Evolutionary conservation across 2,329 filamentous ascomycete species (phyloP), one percentile per base, ranked within the genome.

Genomic region (Akanthomyces muscarius): DNA sequence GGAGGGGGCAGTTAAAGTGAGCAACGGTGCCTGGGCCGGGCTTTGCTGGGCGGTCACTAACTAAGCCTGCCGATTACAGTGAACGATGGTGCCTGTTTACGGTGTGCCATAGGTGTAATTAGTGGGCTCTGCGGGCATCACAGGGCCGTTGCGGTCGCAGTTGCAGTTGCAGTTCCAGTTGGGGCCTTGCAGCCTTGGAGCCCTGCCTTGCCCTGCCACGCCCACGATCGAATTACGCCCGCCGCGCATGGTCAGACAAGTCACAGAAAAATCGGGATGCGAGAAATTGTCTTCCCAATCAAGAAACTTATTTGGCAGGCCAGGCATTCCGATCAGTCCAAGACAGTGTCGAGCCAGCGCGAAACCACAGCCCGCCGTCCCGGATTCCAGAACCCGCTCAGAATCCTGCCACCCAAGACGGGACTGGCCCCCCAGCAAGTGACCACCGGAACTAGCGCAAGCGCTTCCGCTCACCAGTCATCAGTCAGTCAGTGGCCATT

Each of bases 1-100:
- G 47, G 50, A 44, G 53, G 42, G 53, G 45, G 52, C 45, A 57
- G 61, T 63, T 63, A 57, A 63, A 57, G 52, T 61, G 58, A 61
- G 58, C 58, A 61, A 47, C 28, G 36, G 36, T 56, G 53, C 44
- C 45, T 61, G 48, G 44, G 25, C 48, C 48, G 21, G 21, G 47
- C 13, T 52, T 38, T 33, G n/a, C 16, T 25, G 42, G 47, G 47
- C 41, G 23, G 36, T 50, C 53, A 30, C 53, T 44, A 30, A 44
- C 18, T 56, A 11, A 36, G 33, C 33, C 33, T 38, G 51, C 33
- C 51, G 33, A 54, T 41, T 59, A 38, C 47, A 50, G 47, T 18
- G 47, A 23, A 50, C 47, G 33, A 28, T 18, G 45, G 47, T 50
- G 47, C 25, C 47, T 50, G 21, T 50, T 30, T 41, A 16, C 38